Evolutionary conservation across 1,284 basidiomycete species (phyloP).

Genomic region (Boletus mariae): DNA sequence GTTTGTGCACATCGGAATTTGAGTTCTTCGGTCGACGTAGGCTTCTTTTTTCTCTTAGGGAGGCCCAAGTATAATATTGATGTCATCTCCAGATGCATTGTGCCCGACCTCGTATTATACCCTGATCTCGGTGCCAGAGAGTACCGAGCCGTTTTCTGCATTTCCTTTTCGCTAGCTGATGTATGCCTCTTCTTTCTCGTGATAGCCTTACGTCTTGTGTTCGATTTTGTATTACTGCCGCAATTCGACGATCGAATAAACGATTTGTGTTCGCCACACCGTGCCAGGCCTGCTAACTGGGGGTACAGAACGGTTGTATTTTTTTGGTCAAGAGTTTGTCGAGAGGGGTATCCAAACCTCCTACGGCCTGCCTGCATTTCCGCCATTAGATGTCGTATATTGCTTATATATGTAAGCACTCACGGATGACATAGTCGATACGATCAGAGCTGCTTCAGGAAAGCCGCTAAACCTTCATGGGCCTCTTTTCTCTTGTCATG

Average conservation of each 20-base stretch:
- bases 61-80: too few species aligned
- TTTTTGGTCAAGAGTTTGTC: too few species aligned
- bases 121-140: too few species aligned
- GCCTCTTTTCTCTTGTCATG: constrained; percentile 22
- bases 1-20: too few species aligned
- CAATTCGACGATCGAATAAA: background rate
- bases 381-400: background rate
- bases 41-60: too few species aligned
- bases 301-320: background rate
- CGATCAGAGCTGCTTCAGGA: constrained; percentile 44
- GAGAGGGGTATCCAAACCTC: too few species aligned
- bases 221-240: background rate
- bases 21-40: too few species aligned
- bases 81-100: too few species aligned
- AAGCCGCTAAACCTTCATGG: constrained; percentile 49
- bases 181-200: background rate
- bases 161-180: background rate
- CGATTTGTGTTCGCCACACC: background rate
- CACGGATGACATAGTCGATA: background rate
- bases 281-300: background rate
- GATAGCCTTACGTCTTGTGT: background rate
- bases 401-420: background rate
- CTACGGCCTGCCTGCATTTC: background rate
- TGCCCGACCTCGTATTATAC: too few species aligned
- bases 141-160: too few species aligned